These are phyloP conservation scores for Halteria grandinella DNA, from an alignment of 73 alveolate genomes.

Conservation along the genomic window DNA sequence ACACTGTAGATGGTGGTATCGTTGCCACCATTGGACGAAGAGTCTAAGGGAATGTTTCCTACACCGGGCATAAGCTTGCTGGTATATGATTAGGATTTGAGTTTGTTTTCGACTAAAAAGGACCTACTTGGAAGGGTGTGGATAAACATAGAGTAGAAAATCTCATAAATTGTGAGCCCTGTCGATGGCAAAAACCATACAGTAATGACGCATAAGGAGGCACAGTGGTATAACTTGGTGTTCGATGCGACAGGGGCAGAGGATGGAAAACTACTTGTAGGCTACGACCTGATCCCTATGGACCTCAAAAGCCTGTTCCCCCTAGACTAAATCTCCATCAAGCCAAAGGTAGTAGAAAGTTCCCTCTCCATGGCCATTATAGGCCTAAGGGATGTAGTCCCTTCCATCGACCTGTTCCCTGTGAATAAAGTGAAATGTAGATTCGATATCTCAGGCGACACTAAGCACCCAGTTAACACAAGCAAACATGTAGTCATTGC, in stretches of 20 bases:
- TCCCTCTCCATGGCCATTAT: conserved; percentile 27
- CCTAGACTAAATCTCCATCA: conserved; percentile 4
- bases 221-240: conserved; percentile 71
- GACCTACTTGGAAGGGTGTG: conserved; percentile 84
- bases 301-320: conserved; percentile 60
- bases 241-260: conserved; percentile 78
- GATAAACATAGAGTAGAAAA: conserved; percentile 69
- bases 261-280: conserved; percentile 69
- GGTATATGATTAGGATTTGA: conserved; percentile 77
- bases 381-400: conserved; percentile 68
- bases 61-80: conserved; percentile 71
- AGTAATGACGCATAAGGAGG: conserved; percentile 50
- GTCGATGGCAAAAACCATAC: conserved; percentile 17
- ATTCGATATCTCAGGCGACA: conserved; percentile 72
- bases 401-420: conserved; percentile 63
- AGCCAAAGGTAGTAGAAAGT: conserved; percentile 30
- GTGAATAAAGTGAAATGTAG: conserved; percentile 25
- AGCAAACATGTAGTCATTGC: conserved; percentile 53
- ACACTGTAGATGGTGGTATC: conserved; percentile 69
- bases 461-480: conserved; percentile 57
- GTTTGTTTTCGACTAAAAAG: conserved; percentile 58
- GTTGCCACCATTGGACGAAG: conserved; percentile 67
- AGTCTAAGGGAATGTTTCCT: conserved; percentile 43
- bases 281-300: conserved; percentile 56
- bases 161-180: conserved; percentile 34